Evolutionary conservation across 176 grass and related monocot species (phyloP).

Genomic region (Coix lacrymajobi): DNA sequence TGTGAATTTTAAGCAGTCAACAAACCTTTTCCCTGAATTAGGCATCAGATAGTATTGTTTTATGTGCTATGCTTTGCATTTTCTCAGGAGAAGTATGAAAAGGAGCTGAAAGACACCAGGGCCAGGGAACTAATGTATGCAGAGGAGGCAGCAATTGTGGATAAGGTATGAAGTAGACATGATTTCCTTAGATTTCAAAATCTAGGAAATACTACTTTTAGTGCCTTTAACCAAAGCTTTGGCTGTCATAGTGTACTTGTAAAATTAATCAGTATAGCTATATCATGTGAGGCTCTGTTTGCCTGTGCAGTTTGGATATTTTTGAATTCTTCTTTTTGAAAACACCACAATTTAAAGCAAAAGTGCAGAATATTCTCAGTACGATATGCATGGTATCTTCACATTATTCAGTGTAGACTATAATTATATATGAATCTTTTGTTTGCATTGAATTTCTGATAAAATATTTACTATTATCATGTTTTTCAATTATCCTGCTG

Average conservation of each 20-base stretch:
- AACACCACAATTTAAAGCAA: neutral
- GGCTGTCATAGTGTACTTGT: neutral
- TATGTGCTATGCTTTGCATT: slow-evolving; percentile 29
- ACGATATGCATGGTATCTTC: slow-evolving; percentile 1
- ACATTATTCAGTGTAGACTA: neutral
- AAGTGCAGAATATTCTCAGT: neutral
- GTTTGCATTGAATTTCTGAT: neutral
- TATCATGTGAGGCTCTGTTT: neutral
- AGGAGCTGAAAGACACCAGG: slow-evolving; percentile 86
- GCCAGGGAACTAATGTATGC: slow-evolving; percentile 72
- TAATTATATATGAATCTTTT: neutral
- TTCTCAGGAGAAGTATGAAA: slow-evolving; percentile 89
- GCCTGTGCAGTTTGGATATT: neutral
- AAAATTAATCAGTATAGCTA: neutral
- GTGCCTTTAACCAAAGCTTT: neutral
- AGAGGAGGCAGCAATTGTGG: slow-evolving; percentile 85
- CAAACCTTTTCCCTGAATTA: neutral
- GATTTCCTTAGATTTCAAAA: neutral
- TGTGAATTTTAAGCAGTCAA: neutral
- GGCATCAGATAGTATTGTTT: neutral
- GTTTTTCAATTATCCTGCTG: slow-evolving; percentile 28
- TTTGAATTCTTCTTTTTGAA: neutral
- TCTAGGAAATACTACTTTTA: neutral
- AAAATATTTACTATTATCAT: neutral
- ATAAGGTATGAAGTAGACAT: slow-evolving; percentile 49